Conservation (phyloP, 2,329 filamentous ascomycete species). For the Macrophomina tecta region DNA sequence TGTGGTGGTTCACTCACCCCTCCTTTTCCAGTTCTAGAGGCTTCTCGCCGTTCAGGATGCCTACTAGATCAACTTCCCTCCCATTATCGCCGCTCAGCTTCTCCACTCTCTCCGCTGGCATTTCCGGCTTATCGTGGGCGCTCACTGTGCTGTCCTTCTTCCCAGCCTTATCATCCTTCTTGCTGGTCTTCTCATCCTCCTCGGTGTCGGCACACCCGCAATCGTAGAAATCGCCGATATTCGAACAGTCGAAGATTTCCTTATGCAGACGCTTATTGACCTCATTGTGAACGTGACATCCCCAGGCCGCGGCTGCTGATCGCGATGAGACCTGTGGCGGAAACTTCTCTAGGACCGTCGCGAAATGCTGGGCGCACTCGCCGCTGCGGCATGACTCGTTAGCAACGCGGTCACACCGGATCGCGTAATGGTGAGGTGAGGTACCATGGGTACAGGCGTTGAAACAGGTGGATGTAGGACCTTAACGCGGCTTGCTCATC, state of each 20-base stretch:
- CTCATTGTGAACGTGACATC: conserved; percentile 70
- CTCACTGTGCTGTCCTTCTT: conserved; percentile 28
- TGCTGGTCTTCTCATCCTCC: conserved; percentile 29
- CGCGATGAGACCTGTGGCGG: conserved; percentile 69
- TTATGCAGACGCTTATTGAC: conserved; percentile 69
- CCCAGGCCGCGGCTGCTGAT: conserved; percentile 68
- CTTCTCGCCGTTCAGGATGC: conserved; percentile 24
- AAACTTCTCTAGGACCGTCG: conserved; percentile 64
- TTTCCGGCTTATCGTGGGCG: conserved; percentile 35
- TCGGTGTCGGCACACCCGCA: conserved; percentile 67
- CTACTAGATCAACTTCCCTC: conserved; percentile 37
- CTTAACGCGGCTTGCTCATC: conserved; percentile 66
- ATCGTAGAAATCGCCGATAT: conserved; percentile 71
- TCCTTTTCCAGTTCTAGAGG: conserved; percentile 32
- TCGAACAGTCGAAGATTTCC: conserved; percentile 66
- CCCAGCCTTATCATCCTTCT: conserved; percentile 28
- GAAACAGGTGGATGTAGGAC: conserved; percentile 68
- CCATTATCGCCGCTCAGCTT: conserved; percentile 37
- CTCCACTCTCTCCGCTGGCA: conserved; percentile 37
- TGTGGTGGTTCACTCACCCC: conserved; percentile 31
- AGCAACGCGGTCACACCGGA: neutral
- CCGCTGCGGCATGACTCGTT: conserved; percentile 50
- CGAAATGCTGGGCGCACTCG: conserved; percentile 70
- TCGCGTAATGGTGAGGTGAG: neutral
- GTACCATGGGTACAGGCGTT: conserved; percentile 69